A percentile compares a stretch with the other conserved stretches of the same genome.
Conservation (phyloP, 257 asterid species). For the Osmanthus fragrans region DNA sequence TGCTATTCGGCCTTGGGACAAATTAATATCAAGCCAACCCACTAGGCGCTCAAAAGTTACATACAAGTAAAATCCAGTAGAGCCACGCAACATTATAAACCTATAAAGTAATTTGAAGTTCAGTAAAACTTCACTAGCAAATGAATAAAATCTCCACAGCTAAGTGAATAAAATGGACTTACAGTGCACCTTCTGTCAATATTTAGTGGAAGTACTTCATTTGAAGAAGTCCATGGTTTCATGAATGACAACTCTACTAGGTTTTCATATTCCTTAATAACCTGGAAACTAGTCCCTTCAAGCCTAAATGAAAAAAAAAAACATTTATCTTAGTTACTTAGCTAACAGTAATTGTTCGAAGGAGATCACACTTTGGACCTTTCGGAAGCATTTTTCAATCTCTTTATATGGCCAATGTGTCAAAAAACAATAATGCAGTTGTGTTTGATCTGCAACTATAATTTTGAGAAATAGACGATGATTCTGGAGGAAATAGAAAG, state of each 20-base stretch:
- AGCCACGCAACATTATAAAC: conserved; percentile 60
- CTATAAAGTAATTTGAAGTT: conserved; percentile 21
- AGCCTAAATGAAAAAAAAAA: conserved; percentile 46
- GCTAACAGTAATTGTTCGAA: background rate
- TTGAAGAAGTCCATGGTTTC: conserved; percentile 45
- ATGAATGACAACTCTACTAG: conserved; percentile 76
- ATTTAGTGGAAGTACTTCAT: conserved; percentile 50
- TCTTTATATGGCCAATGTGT: background rate
- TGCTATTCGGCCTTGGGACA: conserved; percentile 62
- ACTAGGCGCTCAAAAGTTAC: conserved; percentile 60
- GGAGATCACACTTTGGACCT: background rate
- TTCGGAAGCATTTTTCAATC: background rate
- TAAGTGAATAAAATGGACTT: conserved; percentile 13
- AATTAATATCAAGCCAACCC: conserved; percentile 73
- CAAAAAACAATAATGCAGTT: background rate
- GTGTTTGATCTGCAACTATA: background rate
- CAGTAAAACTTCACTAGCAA: background rate
- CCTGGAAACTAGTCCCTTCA: conserved; percentile 38
- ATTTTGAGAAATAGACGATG: background rate
- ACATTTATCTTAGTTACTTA: background rate
- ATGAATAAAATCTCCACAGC: background rate
- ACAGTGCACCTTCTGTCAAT: conserved; percentile 81
- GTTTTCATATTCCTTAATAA: conserved; percentile 48
- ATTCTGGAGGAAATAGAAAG: background rate
- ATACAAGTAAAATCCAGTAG: conserved; percentile 69